phyloP scores from a whole-genome alignment of 495 filamentous ascomycete species.

The Aspergillus diversus region DNA sequence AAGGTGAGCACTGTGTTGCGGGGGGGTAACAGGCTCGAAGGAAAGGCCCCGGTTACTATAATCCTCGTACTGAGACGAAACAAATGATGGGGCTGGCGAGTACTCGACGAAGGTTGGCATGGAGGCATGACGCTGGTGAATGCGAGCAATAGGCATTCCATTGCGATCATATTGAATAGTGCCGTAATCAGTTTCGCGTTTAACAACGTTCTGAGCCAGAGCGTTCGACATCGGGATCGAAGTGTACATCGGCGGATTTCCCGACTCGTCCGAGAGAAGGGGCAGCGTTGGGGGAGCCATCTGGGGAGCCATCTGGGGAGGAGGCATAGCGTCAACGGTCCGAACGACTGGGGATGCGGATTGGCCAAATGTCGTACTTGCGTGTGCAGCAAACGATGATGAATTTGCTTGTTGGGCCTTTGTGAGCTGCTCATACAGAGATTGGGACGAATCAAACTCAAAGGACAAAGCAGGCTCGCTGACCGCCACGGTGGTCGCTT shows the following conservation, averaged over 20 bases:
- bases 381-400: conserved; percentile 89
- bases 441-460: conserved; percentile 98
- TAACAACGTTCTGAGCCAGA: conserved; percentile 70
- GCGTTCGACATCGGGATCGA: conserved; percentile 64
- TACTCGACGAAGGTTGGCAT: conserved; percentile 99
- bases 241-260: conserved; percentile 73
- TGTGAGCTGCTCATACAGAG: conserved; percentile 98
- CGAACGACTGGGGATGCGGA: conserved; percentile 84
- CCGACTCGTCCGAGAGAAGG: conserved; percentile 78
- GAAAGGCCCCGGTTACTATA: conserved; percentile 97
- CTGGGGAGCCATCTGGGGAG: conserved; percentile 73
- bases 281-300: conserved; percentile 72
- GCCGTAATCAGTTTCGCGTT: conserved; percentile 78
- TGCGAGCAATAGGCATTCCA: conserved; percentile 77
- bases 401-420: conserved; percentile 98
- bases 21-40: conserved; percentile 94
- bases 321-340: conserved; percentile 86
- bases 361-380: conserved; percentile 76
- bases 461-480: conserved; percentile 97
- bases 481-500: conserved; percentile 94
- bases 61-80: conserved; percentile 94
- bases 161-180: conserved; percentile 88
- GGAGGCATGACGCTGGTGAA: conserved; percentile 89
- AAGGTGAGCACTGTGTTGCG: conserved; percentile 79
- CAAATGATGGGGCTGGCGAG: conserved; percentile 95